Conservation (phyloP, 495 filamentous ascomycete genomes). For the Penicillium silybi region DNA sequence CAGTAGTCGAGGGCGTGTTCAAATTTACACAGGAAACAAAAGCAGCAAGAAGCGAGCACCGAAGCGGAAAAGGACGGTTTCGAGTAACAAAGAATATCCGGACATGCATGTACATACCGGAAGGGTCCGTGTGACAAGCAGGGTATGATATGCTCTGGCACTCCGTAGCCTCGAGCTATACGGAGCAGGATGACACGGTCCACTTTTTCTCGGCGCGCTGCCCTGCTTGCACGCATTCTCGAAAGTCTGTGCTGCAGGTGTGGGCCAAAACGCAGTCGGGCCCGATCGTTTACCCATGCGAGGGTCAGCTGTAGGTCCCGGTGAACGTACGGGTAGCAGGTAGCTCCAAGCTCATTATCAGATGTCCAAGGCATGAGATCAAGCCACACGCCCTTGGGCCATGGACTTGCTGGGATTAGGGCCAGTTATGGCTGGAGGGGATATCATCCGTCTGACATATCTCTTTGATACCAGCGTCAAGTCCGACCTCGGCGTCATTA, state of each 20-base stretch:
- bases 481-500: too few relatives aligned
- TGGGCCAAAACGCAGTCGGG: constrained; percentile 7
- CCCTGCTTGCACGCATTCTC: not conserved
- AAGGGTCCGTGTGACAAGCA: constrained; percentile 15
- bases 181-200: constrained; percentile 15
- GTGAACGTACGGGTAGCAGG: not conserved
- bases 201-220: constrained; percentile 14
- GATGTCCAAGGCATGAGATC: not conserved
- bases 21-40: too few relatives aligned
- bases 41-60: too few relatives aligned
- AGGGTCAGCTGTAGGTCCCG: not conserved
- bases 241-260: not conserved
- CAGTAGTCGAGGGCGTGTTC: too few relatives aligned
- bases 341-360: constrained; percentile 9
- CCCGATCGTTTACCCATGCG: constrained; percentile 3
- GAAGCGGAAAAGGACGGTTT: not conserved
- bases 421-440: not conserved
- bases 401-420: not conserved
- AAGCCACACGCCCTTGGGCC: not conserved
- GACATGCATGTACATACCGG: constrained; percentile 7
- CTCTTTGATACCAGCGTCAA: not conserved
- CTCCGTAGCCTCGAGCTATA: constrained; percentile 14
- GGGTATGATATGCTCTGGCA: constrained; percentile 20
- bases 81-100: constrained; percentile 7
- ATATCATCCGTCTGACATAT: not conserved